These are phyloP conservation scores for Trametes cingulata DNA, from an alignment of 768 basidiomycete species.

Conservation along the genomic window DNA sequence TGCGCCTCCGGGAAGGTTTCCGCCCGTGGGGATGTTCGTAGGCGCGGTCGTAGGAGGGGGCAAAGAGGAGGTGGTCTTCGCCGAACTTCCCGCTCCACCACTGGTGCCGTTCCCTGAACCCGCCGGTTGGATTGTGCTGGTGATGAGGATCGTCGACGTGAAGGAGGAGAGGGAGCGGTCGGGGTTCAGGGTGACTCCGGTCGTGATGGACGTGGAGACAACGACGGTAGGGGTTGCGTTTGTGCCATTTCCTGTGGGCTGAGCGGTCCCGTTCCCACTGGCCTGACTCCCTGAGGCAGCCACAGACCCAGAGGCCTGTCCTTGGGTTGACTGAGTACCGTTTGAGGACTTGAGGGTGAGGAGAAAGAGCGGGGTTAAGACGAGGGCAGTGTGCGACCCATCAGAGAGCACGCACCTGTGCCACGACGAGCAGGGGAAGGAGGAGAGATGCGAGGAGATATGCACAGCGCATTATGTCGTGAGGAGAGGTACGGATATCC, in stretches of 20 bases:
- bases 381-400: neutral
- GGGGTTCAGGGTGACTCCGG: slow-evolving; percentile 39
- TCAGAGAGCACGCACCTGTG: slow-evolving; percentile 35
- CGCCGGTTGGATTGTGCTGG: slow-evolving; percentile 41
- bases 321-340: neutral
- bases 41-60: slow-evolving; percentile 62
- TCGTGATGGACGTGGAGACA: slow-evolving; percentile 32
- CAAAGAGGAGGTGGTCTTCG: slow-evolving; percentile 40
- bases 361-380: slow-evolving; percentile 23
- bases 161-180: slow-evolving; percentile 39
- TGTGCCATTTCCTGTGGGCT: slow-evolving; percentile 31
- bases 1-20: slow-evolving; percentile 48
- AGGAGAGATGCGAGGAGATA: slow-evolving; percentile 29
- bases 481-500: neutral
- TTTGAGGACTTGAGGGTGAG: slow-evolving; percentile 3
- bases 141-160: slow-evolving; percentile 45
- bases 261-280: neutral
- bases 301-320: neutral
- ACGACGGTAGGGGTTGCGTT: slow-evolving; percentile 19
- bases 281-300: neutral
- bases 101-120: slow-evolving; percentile 23
- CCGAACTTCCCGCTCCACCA: slow-evolving; percentile 32
- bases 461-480: slow-evolving; percentile 15
- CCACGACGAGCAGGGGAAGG: slow-evolving; percentile 43
- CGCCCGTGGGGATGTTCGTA: slow-evolving; percentile 55